Evolutionary conservation across 2,329 filamentous ascomycete species (phyloP), one percentile per base, ranked within the genome.

Genomic region (Septoria petroselini): DNA sequence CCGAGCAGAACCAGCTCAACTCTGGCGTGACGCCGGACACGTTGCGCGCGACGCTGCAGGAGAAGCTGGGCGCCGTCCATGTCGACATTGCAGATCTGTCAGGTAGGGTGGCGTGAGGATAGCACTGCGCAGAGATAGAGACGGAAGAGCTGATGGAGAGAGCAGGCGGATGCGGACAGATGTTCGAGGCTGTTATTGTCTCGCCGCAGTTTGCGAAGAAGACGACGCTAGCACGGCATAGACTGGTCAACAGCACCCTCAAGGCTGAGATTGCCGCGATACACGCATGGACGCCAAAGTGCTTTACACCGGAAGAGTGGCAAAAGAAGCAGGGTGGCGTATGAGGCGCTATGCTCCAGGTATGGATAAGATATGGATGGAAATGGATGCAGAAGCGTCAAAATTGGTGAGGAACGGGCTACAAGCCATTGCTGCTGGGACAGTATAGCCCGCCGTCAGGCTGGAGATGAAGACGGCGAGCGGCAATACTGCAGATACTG

Each of bases 211-310:
- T 77, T 57, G 66, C 67, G 19, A 75, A 75, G 64, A 77, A 78
- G 76, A 80, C 66, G 59, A 87, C 87, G 44, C 81, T 96, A 50
- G 89, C 89, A 67, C 81, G 91, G 50, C 88, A 95, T 71, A 83
- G 91, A 35, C 78, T 94, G 55, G 90, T 95, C 61, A 95, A 96
- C 71, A 79, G 79, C 12, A 83, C 83, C 4, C 76, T 96, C 62
- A 91, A 90, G 73, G 80, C 84, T 39, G 90, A 96, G 73, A 95
- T 96, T 68, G 87, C 88, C 12, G 81, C 80, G 58, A 95, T 96
- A 62, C 91, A 96, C 74, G 91, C 91, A 31, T 96, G 91, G 91
- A 94, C 88, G 48, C 88, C 90, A 21, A 94, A 90, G 72, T 95
- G 91, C 69, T 86, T 90, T 73, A 96, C 91, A 7, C 88, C 88